Base-by-base conservation (phyloP, 108 stramenopile genomes). In the Epithemia pelagica region DNA sequence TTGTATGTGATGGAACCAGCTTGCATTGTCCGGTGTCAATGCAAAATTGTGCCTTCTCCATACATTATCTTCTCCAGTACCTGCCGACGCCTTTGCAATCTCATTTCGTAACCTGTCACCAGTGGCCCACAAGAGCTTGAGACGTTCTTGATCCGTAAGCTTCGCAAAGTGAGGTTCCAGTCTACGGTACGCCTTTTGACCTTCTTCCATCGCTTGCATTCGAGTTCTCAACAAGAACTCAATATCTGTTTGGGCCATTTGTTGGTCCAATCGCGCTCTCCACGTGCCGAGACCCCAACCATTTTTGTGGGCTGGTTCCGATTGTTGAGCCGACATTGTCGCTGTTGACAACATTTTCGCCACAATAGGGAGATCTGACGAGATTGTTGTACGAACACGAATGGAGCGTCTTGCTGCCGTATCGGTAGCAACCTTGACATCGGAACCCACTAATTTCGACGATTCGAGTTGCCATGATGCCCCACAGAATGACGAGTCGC, bases 41-140 rank as follows among this genome's bases (percentile, higher is more conserved):
- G 80, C 72, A 72, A 85, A 87, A 55, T 86, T 80, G 67, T 86
- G 81, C n/a, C 58, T 24, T 23, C 69, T 52, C 89, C 89, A 90
- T 24, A 70, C 69, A 64, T 87, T 83, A 0, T 68, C 68, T 37
- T 90, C 89, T 2, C 72, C 71, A 10, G 86, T 76, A 23, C 60
- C 30, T 7, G 60, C 68, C 18, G 86, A 83, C 0, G 74, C 76
- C 27, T 60, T 70, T 51, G 72, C 72, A 30, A 90, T 59, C 7
- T 61, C 71, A n/a, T 61, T 58, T 31, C 84, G 83, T 71, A 90
- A 87, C 22, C 65, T 37, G 32, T 84, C 81, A 46, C 37, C 15
- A 57, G 77, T 74, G 26, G 70, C 62, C 85, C 85, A 86, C 15
- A 89, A 53, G 1, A 75, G 32, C 32, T 72, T 28, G 31, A 68